Evolutionary conservation across 306 rosid genomes (phyloP).

Genomic region (Hippophae rhamnoides): DNA sequence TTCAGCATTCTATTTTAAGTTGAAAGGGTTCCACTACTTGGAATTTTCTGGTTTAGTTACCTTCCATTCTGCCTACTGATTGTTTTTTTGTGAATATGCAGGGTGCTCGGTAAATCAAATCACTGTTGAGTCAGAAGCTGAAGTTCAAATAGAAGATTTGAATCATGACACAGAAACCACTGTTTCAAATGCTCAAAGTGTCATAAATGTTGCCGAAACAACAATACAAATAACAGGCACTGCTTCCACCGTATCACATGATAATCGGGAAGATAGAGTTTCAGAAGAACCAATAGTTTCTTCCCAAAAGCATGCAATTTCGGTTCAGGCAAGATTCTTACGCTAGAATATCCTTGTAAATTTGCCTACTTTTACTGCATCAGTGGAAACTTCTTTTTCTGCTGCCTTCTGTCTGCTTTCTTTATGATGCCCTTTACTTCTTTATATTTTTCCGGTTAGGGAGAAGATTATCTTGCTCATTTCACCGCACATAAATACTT

Average conservation of each 20-base stretch:
- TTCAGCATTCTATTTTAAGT: background rate
- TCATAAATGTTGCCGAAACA: slow-evolving; percentile 23
- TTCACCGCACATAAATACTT: no score
- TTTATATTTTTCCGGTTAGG: background rate
- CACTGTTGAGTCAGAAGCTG: slow-evolving; percentile 26
- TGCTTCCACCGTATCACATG: slow-evolving; percentile 24
- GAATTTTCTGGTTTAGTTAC: background rate
- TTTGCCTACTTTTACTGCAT: background rate
- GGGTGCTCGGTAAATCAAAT: slow-evolving; percentile 24
- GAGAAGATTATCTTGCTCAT: no score
- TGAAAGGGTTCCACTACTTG: background rate
- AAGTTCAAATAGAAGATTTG: slow-evolving; percentile 28
- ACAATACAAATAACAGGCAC: slow-evolving; percentile 29
- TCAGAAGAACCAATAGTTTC: slow-evolving; percentile 38
- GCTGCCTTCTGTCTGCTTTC: background rate
- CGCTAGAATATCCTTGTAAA: background rate
- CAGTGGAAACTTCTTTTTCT: background rate
- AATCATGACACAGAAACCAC: slow-evolving; percentile 26
- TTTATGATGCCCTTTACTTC: background rate
- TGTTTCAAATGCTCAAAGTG: slow-evolving; percentile 24
- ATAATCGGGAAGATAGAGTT: slow-evolving; percentile 18
- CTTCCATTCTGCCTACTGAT: background rate
- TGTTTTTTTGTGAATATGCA: slow-evolving; percentile 5
- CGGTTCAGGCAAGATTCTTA: slow-evolving; percentile 46
- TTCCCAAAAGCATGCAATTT: slow-evolving; percentile 42